Conservation (phyloP, 2,329 filamentous ascomycete genomes). For the Apiospora arundinis region DNA sequence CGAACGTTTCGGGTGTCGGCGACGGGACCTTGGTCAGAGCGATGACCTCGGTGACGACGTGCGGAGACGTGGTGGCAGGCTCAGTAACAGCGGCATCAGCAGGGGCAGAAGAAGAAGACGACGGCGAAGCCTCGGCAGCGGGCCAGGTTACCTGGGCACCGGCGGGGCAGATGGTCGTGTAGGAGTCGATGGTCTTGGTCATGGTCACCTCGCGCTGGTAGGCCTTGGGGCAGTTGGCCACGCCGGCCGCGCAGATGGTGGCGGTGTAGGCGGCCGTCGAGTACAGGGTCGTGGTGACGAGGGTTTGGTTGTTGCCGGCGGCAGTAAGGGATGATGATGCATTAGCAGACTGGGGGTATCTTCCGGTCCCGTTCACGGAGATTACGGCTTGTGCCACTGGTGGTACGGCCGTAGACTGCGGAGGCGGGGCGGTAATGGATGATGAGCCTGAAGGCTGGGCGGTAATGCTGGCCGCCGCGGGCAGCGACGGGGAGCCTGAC, state of each 20-base stretch:
- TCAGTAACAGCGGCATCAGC: neutral
- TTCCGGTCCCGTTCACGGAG: neutral
- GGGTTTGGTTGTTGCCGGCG: neutral
- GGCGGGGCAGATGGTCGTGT: slow-evolving; percentile 38
- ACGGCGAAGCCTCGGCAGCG: neutral
- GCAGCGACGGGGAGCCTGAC: slow-evolving; percentile 26
- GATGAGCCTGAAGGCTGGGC: too few species aligned
- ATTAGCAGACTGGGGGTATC: neutral
- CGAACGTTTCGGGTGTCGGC: neutral
- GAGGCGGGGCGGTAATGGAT: neutral
- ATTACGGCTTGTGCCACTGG: neutral
- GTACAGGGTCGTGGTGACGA: slow-evolving; percentile 31
- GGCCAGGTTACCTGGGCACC: slow-evolving; percentile 1
- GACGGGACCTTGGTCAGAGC: neutral
- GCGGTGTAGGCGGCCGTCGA: slow-evolving; percentile 38
- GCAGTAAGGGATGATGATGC: neutral
- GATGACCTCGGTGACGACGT: neutral
- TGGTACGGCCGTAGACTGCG: neutral
- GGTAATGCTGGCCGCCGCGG: too few species aligned
- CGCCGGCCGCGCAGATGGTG: slow-evolving; percentile 45
- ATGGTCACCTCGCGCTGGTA: slow-evolving; percentile 43
- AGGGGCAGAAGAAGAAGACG: neutral
- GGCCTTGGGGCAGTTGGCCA: slow-evolving; percentile 47
- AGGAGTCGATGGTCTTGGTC: slow-evolving; percentile 38
- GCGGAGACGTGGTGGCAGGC: neutral